Conservation (phyloP, 176 grass and related monocot species). For the Oryza brachyantha region DNA sequence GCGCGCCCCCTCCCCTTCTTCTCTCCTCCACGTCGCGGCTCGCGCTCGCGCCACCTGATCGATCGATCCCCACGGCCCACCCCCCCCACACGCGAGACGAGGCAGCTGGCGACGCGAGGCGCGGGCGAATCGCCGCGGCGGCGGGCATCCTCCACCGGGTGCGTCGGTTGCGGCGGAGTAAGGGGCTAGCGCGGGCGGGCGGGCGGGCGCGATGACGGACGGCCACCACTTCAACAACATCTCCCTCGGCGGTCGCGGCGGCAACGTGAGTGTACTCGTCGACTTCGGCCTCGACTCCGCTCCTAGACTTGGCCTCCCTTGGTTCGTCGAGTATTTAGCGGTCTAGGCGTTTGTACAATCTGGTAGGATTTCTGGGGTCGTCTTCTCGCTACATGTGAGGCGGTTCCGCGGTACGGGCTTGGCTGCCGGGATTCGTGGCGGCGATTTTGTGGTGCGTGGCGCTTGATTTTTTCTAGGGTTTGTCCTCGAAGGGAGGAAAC, state of each 20-base stretch:
- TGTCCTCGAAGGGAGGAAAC: neutral
- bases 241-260: conserved; percentile 75
- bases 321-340: neutral
- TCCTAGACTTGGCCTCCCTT: neutral
- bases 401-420: neutral
- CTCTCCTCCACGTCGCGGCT: neutral
- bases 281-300: neutral
- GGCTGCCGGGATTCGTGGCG: neutral
- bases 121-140: neutral
- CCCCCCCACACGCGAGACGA: neutral
- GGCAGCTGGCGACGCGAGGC: neutral
- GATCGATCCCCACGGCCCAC: too few relatives aligned
- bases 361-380: neutral
- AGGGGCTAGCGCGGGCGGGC: too few relatives aligned
- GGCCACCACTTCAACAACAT: conserved; percentile 71
- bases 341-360: neutral
- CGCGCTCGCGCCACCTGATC: conserved; percentile 20
- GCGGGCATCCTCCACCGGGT: neutral
- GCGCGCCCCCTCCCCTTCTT: neutral
- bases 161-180: neutral
- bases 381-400: neutral
- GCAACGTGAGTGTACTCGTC: conserved; percentile 55
- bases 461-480: conserved; percentile 14
- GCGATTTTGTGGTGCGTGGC: neutral
- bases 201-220: conserved; percentile 41